These are phyloP conservation scores for Pythium phragmitis DNA, from an alignment of 352 stramenopile genomes.

Conservation along the genomic window DNA sequence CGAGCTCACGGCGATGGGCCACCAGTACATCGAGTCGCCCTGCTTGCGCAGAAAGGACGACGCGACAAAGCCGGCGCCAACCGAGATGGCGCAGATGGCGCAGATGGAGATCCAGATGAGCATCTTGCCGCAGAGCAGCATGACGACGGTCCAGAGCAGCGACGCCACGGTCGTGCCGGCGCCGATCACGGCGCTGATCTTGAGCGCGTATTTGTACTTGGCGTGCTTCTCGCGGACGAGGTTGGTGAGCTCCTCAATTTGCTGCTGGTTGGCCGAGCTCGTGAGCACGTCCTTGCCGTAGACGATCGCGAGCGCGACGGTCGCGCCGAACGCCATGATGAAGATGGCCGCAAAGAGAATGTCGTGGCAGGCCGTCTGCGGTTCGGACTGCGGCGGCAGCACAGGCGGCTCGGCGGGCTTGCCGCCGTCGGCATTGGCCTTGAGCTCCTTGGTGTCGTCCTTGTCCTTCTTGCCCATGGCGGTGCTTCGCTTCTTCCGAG, in stretches of 20 bases:
- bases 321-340: conserved; percentile 32
- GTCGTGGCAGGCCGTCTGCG: conserved; percentile 66
- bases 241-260: conserved; percentile 53
- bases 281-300: conserved; percentile 55
- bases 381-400: conserved; percentile 31
- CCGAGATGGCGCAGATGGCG: conserved; percentile 39
- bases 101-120: conserved; percentile 63
- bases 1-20: conserved; percentile 39
- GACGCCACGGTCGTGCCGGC: conserved; percentile 39
- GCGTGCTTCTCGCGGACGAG: conserved; percentile 46
- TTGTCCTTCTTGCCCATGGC: conserved; percentile 26
- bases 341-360: conserved; percentile 75
- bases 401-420: conserved; percentile 15
- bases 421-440: conserved; percentile 12
- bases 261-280: conserved; percentile 18
- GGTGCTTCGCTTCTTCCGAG: not conserved
- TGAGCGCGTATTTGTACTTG: conserved; percentile 61
- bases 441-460: conserved; percentile 31
- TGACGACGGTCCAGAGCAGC: conserved; percentile 49
- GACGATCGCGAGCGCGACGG: conserved; percentile 41
- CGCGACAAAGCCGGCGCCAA: conserved; percentile 36
- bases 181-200: conserved; percentile 47
- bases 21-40: conserved; percentile 47
- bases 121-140: conserved; percentile 54
- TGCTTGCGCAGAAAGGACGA: conserved; percentile 44